Percentiles rank a stretch among this genome's conserved stretches.
Conservation (phyloP, 441 rosid genomes). For the Eruca vesicaria region DNA sequence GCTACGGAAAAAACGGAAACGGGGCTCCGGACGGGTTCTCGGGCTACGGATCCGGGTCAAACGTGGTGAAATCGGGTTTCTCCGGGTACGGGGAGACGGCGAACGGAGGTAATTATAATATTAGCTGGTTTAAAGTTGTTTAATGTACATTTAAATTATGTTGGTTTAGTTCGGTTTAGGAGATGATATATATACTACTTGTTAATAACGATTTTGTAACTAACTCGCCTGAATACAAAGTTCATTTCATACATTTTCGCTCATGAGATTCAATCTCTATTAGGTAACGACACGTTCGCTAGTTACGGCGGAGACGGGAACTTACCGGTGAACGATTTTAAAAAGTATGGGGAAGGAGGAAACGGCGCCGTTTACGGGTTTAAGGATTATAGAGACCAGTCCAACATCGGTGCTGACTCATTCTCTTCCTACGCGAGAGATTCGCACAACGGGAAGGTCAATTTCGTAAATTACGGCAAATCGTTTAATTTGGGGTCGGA, state of each 20-base stretch:
- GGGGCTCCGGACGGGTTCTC: slow-evolving; percentile 58
- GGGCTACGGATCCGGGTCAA: slow-evolving; percentile 59
- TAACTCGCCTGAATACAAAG: too few relatives aligned
- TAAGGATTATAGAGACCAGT: slow-evolving; percentile 64
- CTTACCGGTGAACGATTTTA: slow-evolving; percentile 60
- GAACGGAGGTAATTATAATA: too few relatives aligned
- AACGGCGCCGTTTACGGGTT: slow-evolving; percentile 57
- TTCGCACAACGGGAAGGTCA: slow-evolving; percentile 48
- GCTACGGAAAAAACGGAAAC: slow-evolving; percentile 72
- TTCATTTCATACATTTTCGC: too few relatives aligned
- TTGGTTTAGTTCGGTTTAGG: too few relatives aligned
- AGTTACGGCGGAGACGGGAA: slow-evolving; percentile 70
- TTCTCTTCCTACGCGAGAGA: slow-evolving; percentile 73
- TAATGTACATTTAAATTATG: too few relatives aligned
- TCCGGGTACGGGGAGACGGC: slow-evolving; percentile 56
- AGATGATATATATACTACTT: too few relatives aligned
- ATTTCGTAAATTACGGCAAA: slow-evolving; percentile 76
- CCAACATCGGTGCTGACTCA: slow-evolving; percentile 81
- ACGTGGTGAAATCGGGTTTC: slow-evolving; percentile 71
- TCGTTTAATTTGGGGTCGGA: slow-evolving; percentile 82
- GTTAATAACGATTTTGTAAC: too few relatives aligned
- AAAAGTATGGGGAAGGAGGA: slow-evolving; percentile 62
- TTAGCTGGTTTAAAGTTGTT: too few relatives aligned
- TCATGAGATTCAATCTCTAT: too few relatives aligned
- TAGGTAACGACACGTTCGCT: slow-evolving; percentile 59